These are phyloP conservation scores for Albizia julibrissin DNA, from an alignment of 306 rosid genomes.

Conservation along the genomic window DNA sequence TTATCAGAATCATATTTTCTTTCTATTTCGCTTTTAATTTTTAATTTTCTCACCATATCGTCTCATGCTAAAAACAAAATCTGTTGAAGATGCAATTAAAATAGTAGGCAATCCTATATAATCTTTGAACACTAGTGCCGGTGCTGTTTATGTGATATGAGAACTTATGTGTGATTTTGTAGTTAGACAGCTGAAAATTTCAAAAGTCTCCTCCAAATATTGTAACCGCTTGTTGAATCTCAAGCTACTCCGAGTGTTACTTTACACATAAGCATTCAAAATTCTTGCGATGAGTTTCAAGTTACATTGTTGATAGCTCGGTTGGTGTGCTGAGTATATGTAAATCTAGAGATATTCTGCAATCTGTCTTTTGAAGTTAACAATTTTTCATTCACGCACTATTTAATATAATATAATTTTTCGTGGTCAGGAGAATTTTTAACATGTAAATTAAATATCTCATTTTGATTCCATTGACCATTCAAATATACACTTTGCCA, in stretches of 20 bases:
- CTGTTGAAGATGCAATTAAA: neutral
- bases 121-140: neutral
- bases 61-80: neutral
- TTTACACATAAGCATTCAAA: neutral
- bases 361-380: neutral
- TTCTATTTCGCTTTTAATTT: neutral
- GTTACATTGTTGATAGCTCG: slow-evolving; percentile 13
- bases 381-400: neutral
- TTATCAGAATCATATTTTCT: slow-evolving; percentile 1
- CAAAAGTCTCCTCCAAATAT: slow-evolving; percentile 1
- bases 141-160: neutral
- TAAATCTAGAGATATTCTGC: neutral
- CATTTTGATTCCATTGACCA: neutral
- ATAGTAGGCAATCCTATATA: slow-evolving; percentile 5
- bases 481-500: neutral
- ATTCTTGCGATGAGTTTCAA: neutral
- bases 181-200: neutral
- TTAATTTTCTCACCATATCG: neutral
- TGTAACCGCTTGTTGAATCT: neutral
- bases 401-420: neutral
- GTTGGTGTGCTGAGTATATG: neutral
- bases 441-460: slow-evolving; percentile 21
- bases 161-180: neutral
- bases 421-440: neutral
- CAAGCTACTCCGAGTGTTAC: neutral